Percentiles rank a stretch among this genome's conserved stretches.
phyloP scores from a whole-genome alignment of 495 filamentous ascomycete genomes.

The Hypoxylon lienhwacheense region DNA sequence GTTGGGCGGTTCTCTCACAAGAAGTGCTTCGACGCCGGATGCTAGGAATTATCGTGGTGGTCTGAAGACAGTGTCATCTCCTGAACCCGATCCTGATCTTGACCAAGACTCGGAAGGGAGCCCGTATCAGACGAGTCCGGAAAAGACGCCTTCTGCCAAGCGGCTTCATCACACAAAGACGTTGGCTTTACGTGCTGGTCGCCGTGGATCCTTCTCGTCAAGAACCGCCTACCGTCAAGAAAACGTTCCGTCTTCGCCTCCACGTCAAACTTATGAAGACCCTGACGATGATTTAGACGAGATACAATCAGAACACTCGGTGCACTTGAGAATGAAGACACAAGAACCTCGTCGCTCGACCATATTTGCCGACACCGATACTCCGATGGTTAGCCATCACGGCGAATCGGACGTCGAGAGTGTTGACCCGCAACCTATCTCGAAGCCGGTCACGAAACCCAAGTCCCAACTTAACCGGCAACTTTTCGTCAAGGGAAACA shows the following conservation, averaged over 20 bases:
- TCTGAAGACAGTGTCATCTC: constrained; percentile 26
- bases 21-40: constrained; percentile 40
- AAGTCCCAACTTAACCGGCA: constrained; percentile 32
- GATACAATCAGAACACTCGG: constrained; percentile 13
- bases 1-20: constrained; percentile 34
- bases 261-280: constrained; percentile 17
- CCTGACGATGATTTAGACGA: constrained; percentile 28
- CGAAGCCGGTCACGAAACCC: constrained; percentile 29
- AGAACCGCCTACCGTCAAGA: constrained; percentile 26
- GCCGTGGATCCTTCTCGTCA: constrained; percentile 35
- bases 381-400: constrained; percentile 31
- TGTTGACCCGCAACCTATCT: constrained; percentile 24
- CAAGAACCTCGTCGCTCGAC: constrained; percentile 31
- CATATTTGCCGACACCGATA: constrained; percentile 37
- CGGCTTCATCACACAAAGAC: constrained; percentile 33
- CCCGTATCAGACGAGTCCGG: constrained; percentile 36
- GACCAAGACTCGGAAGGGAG: constrained; percentile 35
- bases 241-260: constrained; percentile 19
- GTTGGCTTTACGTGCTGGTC: constrained; percentile 25
- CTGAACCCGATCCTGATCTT: constrained; percentile 31
- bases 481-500: constrained; percentile 26
- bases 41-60: constrained; percentile 32
- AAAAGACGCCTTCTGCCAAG: constrained; percentile 38
- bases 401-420: constrained; percentile 34
- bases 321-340: constrained; percentile 22